Conservation (phyloP, 148 eudicot genomes). For the Cornus florida region DNA sequence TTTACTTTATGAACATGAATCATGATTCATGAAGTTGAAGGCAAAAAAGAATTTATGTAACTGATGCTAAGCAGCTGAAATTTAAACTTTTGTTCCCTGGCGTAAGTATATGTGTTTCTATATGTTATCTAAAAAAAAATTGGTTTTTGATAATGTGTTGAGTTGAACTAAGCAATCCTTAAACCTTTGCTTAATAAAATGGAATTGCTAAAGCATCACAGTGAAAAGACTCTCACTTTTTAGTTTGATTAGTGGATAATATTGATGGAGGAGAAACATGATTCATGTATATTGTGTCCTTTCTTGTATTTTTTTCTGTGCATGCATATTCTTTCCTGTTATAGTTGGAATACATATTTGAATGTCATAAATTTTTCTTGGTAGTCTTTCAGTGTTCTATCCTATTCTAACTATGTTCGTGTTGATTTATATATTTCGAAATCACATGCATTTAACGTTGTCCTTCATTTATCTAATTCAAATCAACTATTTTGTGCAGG, state of each 20-base stretch:
- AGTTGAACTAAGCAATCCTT: background rate
- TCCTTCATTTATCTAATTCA: constrained; percentile 16
- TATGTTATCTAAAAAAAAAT: background rate
- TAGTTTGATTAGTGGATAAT: background rate
- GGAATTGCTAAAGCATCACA: background rate
- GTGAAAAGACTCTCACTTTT: background rate
- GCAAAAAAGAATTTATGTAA: background rate
- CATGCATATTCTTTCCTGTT: background rate
- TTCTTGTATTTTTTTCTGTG: background rate
- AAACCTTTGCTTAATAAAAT: background rate
- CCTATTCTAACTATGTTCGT: background rate
- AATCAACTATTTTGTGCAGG: constrained; percentile 44
- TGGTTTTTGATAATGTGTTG: background rate
- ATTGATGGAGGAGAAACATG: background rate
- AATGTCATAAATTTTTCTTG: background rate
- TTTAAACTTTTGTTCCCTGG: background rate
- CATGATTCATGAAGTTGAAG: background rate
- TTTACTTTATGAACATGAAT: background rate
- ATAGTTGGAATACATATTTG: background rate
- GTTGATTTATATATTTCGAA: background rate
- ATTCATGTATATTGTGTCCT: background rate
- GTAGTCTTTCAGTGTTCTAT: background rate
- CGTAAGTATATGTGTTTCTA: background rate
- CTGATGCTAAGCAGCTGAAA: background rate
- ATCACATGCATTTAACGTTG: background rate